These are phyloP conservation scores for Tritrichomonas foetus DNA, from an alignment of 208 protist species.

Conservation along the genomic window DNA sequence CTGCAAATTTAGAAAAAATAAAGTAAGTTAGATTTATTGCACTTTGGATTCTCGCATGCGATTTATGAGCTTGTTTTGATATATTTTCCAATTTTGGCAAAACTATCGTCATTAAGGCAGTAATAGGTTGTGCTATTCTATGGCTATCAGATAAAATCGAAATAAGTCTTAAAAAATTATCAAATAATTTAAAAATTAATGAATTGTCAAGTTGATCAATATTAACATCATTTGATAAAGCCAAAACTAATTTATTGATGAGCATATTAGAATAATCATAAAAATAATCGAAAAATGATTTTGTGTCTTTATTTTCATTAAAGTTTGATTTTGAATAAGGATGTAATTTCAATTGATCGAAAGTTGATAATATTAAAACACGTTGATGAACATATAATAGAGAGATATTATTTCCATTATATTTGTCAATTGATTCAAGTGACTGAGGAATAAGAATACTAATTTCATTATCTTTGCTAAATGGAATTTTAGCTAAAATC, in stretches of 20 bases:
- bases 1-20: background rate
- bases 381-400: background rate
- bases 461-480: background rate
- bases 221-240: background rate
- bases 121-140: background rate
- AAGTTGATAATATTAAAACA: background rate
- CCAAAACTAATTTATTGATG: background rate
- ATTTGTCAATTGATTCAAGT: background rate
- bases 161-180: background rate
- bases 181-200: background rate
- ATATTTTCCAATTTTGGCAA: background rate
- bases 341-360: background rate
- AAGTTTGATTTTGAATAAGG: background rate
- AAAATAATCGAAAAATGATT: background rate
- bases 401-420: background rate
- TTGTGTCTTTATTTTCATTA: background rate
- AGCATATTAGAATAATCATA: background rate
- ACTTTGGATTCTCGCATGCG: no score
- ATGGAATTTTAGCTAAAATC: background rate
- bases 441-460: background rate
- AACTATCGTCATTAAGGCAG: background rate
- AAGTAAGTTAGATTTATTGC: background rate
- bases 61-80: no score
- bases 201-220: background rate
- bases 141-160: background rate